Base-by-base conservation (phyloP, 2,329 filamentous ascomycete genomes). In the Amauroascus verrucosus region DNA sequence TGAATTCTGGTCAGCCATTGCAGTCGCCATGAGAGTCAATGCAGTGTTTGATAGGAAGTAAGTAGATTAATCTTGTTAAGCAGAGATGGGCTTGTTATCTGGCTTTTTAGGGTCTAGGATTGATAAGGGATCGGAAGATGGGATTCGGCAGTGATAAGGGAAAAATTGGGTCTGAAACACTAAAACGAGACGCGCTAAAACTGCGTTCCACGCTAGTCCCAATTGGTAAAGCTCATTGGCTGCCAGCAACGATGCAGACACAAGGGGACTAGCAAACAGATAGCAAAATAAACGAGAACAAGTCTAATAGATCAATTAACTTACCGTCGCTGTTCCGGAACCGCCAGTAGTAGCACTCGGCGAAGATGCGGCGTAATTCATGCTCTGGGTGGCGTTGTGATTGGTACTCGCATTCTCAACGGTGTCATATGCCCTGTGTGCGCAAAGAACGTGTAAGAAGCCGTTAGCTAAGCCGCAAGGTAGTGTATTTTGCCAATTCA, bases 261-360 rank as follows among this genome's bases (percentile, higher is more conserved):
- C 58, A 58, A 62, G 55, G 59, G 55, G 57, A 54, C 55, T 44
- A 57, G 49, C 30, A 20, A 54, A 48, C n/a, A 32, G 32, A 32
- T 26, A 28, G 54, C 48, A 48, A n/a, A 50, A 18, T 53, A 56
- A 49, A 20, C 38, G 47, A 48, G 58, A 56, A 40, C 38, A 26
- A 3, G 20, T 16, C 8, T 3, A 14, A 6, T 6, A 22, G 54
- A 33, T 22, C 49, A 54, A 61, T 57, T 46, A 18, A 72, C 71
- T 71, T 61, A 73, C 69, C 52, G 70, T 70, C 58, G 65, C 68
- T 57, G 66, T 72, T 58, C 77, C 78, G 65, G 82, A 80, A 51
- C 82, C 82, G 59, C 79, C 81, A 57, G 80, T 78, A 38, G 82
- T 84, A 38, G 79, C 79, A 56, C 81, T 80, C 46, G 82, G 81